Evolutionary conservation across 2,329 filamentous ascomycete species (phyloP).

Genomic region (Blastomyces emzantsi): DNA sequence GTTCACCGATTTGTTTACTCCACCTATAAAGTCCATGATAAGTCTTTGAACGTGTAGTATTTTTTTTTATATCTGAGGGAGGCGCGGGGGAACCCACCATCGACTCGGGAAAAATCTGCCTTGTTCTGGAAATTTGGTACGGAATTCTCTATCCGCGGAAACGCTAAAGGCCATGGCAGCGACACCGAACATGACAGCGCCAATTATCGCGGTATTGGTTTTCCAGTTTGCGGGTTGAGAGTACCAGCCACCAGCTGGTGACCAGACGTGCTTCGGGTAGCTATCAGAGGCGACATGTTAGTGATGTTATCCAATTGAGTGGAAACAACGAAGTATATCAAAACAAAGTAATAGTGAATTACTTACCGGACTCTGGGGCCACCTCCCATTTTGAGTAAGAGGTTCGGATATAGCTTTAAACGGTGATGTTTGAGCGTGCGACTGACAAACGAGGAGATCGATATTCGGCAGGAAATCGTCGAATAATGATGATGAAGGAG

Average conservation of each 20-base stretch:
- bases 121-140: slow-evolving; percentile 66
- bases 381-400: slow-evolving; percentile 52
- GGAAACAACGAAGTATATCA: slow-evolving; percentile 11
- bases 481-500: slow-evolving; percentile 1
- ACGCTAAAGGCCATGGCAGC: slow-evolving; percentile 59
- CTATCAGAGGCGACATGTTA: slow-evolving; percentile 39
- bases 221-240: slow-evolving; percentile 92
- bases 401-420: slow-evolving; percentile 12
- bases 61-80: slow-evolving; percentile 9
- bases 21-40: slow-evolving; percentile 42
- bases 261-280: slow-evolving; percentile 99
- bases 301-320: slow-evolving; percentile 13
- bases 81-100: slow-evolving; percentile 49
- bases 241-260: slow-evolving; percentile 96
- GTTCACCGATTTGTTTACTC: slow-evolving; percentile 62
- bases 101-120: slow-evolving; percentile 75
- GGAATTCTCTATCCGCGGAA: slow-evolving; percentile 64
- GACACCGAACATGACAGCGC: slow-evolving; percentile 58
- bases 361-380: slow-evolving; percentile 66
- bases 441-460: slow-evolving; percentile 9
- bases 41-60: slow-evolving; percentile 22
- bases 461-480: not conserved
- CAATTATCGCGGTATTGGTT: slow-evolving; percentile 73
- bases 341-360: slow-evolving; percentile 42
- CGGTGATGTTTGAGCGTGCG: slow-evolving; percentile 9